Conservation (phyloP, 73 alveolate species). For the Urostyla sp. region DNA sequence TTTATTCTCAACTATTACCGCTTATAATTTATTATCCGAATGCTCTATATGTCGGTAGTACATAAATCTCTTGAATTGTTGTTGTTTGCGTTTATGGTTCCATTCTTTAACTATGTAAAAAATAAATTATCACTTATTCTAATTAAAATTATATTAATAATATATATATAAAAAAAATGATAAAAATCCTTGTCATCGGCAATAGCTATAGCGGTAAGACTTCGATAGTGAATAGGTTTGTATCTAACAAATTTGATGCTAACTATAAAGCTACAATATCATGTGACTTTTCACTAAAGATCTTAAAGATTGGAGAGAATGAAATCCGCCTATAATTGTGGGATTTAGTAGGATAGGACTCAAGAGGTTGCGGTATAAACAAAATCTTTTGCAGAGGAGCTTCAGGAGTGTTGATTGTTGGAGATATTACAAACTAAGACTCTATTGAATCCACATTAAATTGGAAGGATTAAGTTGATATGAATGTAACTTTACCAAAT, state of each 20-base stretch:
- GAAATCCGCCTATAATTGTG: conserved; percentile 74
- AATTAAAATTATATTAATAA: neutral
- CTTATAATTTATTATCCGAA: no score
- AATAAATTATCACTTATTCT: no score
- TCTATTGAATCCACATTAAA: conserved; percentile 56
- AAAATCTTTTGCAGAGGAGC: conserved; percentile 75
- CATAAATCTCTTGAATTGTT: no score
- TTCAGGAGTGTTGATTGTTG: conserved; percentile 76
- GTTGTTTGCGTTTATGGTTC: no score
- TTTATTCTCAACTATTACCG: no score
- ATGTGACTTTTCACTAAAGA: conserved; percentile 70
- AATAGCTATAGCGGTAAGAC: conserved; percentile 79
- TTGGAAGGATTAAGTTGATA: conserved; percentile 72
- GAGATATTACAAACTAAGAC: conserved; percentile 68
- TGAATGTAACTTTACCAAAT: conserved; percentile 47
- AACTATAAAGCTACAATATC: conserved; percentile 78
- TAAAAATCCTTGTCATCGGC: conserved; percentile 82
- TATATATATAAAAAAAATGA: conserved; percentile 56
- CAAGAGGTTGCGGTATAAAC: conserved; percentile 63
- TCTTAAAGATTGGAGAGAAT: conserved; percentile 62
- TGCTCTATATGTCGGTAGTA: no score
- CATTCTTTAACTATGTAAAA: no score
- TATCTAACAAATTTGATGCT: conserved; percentile 58
- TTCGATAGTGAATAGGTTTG: conserved; percentile 68
- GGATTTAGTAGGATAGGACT: conserved; percentile 85